phyloP scores from a whole-genome alignment of 129 eudicot genomes.

The Lonicera japonica region DNA sequence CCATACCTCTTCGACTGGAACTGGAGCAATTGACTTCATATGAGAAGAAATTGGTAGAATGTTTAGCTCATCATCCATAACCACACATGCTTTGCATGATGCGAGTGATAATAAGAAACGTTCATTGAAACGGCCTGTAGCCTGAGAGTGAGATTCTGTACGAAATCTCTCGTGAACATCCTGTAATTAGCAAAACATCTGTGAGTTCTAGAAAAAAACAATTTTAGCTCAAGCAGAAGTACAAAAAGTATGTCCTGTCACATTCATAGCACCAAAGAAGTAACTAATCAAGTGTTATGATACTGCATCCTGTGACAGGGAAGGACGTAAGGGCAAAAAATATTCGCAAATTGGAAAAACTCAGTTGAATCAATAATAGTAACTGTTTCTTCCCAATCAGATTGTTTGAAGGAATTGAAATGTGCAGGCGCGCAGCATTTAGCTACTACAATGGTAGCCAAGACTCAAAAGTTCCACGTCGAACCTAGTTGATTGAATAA shows the following conservation, averaged over 20 bases:
- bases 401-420: background rate
- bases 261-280: slow-evolving; percentile 7
- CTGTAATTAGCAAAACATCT: slow-evolving; percentile 36
- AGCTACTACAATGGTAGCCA: background rate
- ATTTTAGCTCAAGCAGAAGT: background rate
- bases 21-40: slow-evolving; percentile 67
- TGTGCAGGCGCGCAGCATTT: background rate
- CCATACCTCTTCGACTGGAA: slow-evolving; percentile 63
- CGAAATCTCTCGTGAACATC: slow-evolving; percentile 94
- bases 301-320: background rate
- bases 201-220: slow-evolving; percentile 7
- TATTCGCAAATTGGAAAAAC: background rate
- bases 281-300: background rate
- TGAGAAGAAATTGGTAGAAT: slow-evolving; percentile 92
- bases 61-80: slow-evolving; percentile 94
- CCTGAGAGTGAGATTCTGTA: slow-evolving; percentile 78
- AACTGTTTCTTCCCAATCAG: too few species aligned
- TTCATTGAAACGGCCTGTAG: slow-evolving; percentile 91
- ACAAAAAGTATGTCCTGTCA: background rate
- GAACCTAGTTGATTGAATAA: background rate
- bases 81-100: slow-evolving; percentile 80
- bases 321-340: background rate
- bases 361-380: background rate
- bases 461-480: background rate
- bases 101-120: slow-evolving; percentile 83